phyloP scores from a whole-genome alignment of 208 protist genomes.

The Angomonas deanei region DNA sequence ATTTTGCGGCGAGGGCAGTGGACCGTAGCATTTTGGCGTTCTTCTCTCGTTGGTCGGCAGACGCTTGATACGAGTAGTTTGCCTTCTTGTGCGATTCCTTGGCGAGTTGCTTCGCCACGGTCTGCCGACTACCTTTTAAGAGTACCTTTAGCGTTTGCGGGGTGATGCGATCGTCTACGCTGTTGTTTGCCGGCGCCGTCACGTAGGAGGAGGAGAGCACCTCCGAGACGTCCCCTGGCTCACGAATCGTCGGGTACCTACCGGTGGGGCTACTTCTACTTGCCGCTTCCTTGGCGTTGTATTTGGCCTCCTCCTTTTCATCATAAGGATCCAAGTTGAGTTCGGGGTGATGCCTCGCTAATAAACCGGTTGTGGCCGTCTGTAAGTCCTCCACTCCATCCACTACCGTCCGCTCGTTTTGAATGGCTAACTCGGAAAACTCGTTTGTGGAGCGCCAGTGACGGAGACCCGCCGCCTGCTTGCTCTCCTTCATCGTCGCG shows the following conservation, averaged over 20 bases:
- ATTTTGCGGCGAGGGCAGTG: background rate
- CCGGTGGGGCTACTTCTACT: no score
- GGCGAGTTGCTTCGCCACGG: background rate
- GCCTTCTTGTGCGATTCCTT: background rate
- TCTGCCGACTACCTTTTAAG: constrained; percentile 22
- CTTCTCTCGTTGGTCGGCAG: background rate
- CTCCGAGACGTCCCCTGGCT: background rate
- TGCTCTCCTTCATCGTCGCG: background rate
- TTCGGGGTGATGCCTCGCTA: constrained; percentile 16
- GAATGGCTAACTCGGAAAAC: constrained; percentile 9
- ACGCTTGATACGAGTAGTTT: constrained; percentile 12
- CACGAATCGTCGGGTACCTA: no score
- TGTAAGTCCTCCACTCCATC: constrained; percentile 25
- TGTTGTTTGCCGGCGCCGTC: background rate
- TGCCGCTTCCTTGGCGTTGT: no score
- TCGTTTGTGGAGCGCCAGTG: background rate
- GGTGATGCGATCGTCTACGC: constrained; percentile 56
- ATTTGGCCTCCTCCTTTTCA: background rate
- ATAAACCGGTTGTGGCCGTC: constrained; percentile 13
- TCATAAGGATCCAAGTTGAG: background rate
- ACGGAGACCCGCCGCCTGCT: background rate
- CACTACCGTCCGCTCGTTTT: constrained; percentile 11
- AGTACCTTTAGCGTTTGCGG: constrained; percentile 45
- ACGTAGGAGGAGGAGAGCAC: background rate
- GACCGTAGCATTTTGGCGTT: background rate